Base-by-base conservation (phyloP, 495 filamentous ascomycete genomes). In the Bacidia rubella region DNA sequence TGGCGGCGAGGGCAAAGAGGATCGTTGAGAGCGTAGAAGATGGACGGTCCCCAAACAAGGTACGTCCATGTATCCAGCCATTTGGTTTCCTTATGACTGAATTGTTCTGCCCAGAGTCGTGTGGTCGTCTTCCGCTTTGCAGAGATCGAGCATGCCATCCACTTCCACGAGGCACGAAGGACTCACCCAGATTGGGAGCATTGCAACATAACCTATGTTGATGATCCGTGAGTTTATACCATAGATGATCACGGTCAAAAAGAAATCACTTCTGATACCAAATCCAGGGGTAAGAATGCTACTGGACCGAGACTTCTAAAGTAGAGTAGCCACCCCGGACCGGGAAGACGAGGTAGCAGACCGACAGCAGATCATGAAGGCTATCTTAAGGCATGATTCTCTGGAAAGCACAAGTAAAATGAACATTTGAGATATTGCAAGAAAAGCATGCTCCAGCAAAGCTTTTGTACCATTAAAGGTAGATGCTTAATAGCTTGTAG, bases 151-250 rank as follows among this genome's bases (percentile, higher is more conserved):
- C 62, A 73, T 42, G 72, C 70, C 1, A 63, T 70, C 7, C 57
- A 59, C 4, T 74, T 74, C 61, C 64, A 63, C 29, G 54, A 57
- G 11, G 49, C 52, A 2, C 54, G 73, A 7, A 35, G 56, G 25
- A 62, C 72, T 38, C 58, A 66, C 22, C 61, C 66, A 19, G 68
- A 68, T 2, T 74, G 66, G 65, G 67, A 73, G 58, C 61, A 64
- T n/a, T 67, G 64, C 63, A 66, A 65, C 45, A 60, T 72, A 41
- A 52, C 57, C 26, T 72, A 65, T 46, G 64, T 62, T 4, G 25
- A 56, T 45, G 74, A 77, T 51, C 74, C 74, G 63, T 75, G 54
- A 61, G 70, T 67, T 21, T 46, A n/a, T 9, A 10, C 10, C 32
- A 10, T 39, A 39, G 32, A n/a, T n/a, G 10, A n/a, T 9, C n/a